These are phyloP conservation scores for Ogataea kodamae DNA, from an alignment of 805 yeast species.

Conservation along the genomic window DNA sequence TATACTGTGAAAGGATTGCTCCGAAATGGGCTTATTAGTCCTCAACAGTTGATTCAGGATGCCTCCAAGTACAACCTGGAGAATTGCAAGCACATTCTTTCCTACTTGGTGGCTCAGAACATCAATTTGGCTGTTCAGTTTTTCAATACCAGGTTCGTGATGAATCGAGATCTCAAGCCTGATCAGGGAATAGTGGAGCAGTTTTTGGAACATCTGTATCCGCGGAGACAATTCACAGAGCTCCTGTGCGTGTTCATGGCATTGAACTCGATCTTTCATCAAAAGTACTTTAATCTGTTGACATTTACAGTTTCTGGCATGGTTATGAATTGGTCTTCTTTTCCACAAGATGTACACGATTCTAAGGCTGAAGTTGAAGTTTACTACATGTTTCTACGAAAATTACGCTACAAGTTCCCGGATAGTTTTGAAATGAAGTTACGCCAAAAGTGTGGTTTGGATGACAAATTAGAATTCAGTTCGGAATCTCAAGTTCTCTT, in stretches of 20 bases:
- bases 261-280: conserved; percentile 3
- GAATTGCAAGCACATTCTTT: conserved; percentile 5
- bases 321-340: conserved; percentile 7
- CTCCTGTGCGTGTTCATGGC: conserved; percentile 6
- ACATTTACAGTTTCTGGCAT: conserved; percentile 3
- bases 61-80: conserved; percentile 2
- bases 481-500: not conserved
- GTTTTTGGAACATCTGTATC: conserved; percentile 7
- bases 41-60: conserved; percentile 2
- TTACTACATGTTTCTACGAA: conserved; percentile 1
- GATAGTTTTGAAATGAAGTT: not conserved
- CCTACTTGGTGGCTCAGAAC: conserved; percentile 9
- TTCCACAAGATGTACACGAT: not conserved
- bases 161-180: not conserved
- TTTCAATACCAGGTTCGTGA: conserved; percentile 9
- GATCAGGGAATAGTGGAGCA: conserved; percentile 4
- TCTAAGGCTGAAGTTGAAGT: not conserved
- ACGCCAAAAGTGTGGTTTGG: too few relatives aligned
- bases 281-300: conserved; percentile 2
- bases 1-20: conserved; percentile 5
- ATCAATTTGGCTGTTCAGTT: conserved; percentile 3
- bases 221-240: conserved; percentile 5
- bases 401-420: not conserved
- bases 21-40: conserved; percentile 1
- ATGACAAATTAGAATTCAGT: not conserved